Evolutionary conservation across 108 stramenopile species (phyloP).

Genomic region (Pseudonitzschia pungens): DNA sequence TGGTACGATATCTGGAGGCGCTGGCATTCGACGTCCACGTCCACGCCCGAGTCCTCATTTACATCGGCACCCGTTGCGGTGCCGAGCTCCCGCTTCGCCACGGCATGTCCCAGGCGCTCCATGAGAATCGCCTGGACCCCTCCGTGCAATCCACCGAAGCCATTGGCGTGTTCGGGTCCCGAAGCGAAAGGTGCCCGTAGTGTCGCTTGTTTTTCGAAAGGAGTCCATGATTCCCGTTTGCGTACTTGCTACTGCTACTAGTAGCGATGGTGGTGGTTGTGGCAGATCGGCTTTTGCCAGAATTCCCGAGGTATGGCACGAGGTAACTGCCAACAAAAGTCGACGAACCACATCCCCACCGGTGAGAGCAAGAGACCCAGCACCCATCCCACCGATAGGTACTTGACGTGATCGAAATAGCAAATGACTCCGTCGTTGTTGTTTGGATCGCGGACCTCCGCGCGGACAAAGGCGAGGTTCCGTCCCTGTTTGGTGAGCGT

Average conservation of each 20-base stretch:
- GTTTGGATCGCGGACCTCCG: slow-evolving; percentile 15
- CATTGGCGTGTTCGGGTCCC: slow-evolving; percentile 11
- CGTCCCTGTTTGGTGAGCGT: slow-evolving; percentile 17
- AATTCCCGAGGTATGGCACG: neutral
- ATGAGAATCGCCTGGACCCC: slow-evolving; percentile 18
- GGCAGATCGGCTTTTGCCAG: too few species aligned
- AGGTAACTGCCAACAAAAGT: neutral
- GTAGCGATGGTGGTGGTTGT: neutral
- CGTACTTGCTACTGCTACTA: neutral
- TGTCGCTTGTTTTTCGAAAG: slow-evolving; percentile 1
- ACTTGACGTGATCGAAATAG: slow-evolving; percentile 16
- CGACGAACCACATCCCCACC: neutral
- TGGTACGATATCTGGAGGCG: slow-evolving; percentile 14
- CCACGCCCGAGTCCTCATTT: neutral
- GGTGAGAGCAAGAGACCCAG: slow-evolving; percentile 4
- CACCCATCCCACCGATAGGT: slow-evolving; percentile 4
- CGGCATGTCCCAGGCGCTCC: neutral
- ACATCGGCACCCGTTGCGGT: neutral
- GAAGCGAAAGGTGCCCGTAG: slow-evolving; percentile 1
- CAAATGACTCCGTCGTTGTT: slow-evolving; percentile 7
- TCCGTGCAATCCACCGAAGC: slow-evolving; percentile 17
- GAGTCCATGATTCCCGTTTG: slow-evolving; percentile 8
- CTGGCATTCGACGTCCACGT: slow-evolving; percentile 6
- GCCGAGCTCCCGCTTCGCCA: neutral
- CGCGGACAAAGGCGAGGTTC: slow-evolving; percentile 1